A percentile compares a stretch with the other conserved stretches of the same genome.
These are phyloP conservation scores for Cercospora janseana DNA, from an alignment of 2,329 filamentous ascomycete species.

Conservation along the genomic window DNA sequence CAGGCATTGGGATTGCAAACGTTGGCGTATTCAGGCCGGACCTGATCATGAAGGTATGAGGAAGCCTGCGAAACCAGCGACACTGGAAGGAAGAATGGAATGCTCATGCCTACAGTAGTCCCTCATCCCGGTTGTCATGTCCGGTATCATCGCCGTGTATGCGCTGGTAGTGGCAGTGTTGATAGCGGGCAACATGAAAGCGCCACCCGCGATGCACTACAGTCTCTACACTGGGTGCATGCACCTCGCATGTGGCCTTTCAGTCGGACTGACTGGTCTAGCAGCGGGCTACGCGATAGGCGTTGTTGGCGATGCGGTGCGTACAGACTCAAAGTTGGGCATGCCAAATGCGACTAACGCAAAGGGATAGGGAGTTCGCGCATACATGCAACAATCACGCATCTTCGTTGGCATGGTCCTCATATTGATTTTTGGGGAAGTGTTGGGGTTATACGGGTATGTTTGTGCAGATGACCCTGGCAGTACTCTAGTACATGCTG, in stretches of 20 bases:
- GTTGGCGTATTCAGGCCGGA: constrained; percentile 82
- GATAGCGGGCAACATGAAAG: constrained; percentile 84
- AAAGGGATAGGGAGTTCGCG: constrained; percentile 66
- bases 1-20: constrained; percentile 81
- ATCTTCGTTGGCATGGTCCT: constrained; percentile 99
- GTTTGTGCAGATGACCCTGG: constrained; percentile 35
- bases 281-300: constrained; percentile 97
- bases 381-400: constrained; percentile 93
- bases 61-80: constrained; percentile 15
- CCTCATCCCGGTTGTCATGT: constrained; percentile 91
- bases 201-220: constrained; percentile 67
- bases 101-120: constrained; percentile 54
- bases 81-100: background rate
- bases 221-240: constrained; percentile 89
- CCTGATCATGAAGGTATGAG: constrained; percentile 80
- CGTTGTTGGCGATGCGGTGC: constrained; percentile 83
- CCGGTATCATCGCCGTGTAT: constrained; percentile 98
- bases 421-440: constrained; percentile 97
- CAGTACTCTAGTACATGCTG: background rate
- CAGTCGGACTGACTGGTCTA: constrained; percentile 86
- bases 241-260: constrained; percentile 86
- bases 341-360: constrained; percentile 4
- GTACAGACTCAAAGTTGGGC: constrained; percentile 29
- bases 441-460: constrained; percentile 93
- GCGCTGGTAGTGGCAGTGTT: constrained; percentile 94